A percentile compares a stretch with the other conserved stretches of the same genome.
phyloP scores from a whole-genome alignment of 768 basidiomycete species.

The Boletus rubroflammeus region DNA sequence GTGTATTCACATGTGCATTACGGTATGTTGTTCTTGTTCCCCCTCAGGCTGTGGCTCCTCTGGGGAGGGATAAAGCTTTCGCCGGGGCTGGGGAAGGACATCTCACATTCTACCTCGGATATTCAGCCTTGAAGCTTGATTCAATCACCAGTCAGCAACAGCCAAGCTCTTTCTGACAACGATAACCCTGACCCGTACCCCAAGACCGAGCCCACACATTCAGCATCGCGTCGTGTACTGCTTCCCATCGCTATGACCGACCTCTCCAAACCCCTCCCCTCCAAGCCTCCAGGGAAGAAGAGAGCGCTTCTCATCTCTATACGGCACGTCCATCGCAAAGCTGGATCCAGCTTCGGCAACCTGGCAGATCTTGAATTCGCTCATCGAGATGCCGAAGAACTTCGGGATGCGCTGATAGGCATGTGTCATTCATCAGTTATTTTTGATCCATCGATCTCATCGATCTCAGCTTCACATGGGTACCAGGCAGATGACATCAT shows the following conservation, averaged over 20 bases:
- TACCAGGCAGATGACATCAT: conserved; percentile 41
- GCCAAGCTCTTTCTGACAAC: not conserved
- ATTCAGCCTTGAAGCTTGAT: not conserved
- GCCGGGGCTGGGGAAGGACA: too few species aligned
- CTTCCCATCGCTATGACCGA: not conserved
- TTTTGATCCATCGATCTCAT: conserved; percentile 1
- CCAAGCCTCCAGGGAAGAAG: conserved; percentile 2
- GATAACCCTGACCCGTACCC: not conserved
- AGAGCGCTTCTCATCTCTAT: conserved; percentile 22
- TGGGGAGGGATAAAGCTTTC: not conserved
- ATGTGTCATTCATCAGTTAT: not conserved
- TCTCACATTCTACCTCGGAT: not conserved
- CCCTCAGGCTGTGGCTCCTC: not conserved
- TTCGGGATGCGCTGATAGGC: conserved; percentile 20
- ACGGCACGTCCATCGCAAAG: conserved; percentile 5
- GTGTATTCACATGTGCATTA: not conserved
- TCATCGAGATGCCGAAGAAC: conserved; percentile 17
- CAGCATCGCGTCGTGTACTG: too few species aligned
- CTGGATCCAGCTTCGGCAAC: not conserved
- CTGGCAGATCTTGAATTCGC: conserved; percentile 10
- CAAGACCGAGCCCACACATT: not conserved
- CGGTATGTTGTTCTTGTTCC: too few species aligned
- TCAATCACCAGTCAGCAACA: too few species aligned
- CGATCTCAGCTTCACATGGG: conserved; percentile 30
- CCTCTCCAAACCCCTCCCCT: not conserved